These are phyloP conservation scores for Metschnikowia drakensbergensis DNA, from an alignment of 805 yeast genomes.

Conservation along the genomic window DNA sequence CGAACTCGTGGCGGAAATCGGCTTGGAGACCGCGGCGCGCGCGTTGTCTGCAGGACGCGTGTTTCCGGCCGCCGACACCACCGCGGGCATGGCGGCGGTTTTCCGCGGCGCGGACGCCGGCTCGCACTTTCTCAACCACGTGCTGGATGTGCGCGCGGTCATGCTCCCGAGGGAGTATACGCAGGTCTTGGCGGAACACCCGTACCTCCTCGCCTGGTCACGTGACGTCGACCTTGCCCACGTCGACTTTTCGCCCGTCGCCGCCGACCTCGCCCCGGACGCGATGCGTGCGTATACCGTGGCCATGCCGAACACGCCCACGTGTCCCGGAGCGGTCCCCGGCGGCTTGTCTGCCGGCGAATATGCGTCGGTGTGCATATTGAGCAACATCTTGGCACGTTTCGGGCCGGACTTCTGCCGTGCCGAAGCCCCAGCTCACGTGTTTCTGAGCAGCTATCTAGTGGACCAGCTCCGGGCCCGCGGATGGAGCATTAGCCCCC, in stretches of 20 bases:
- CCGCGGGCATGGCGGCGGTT: background rate
- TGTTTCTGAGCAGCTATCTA: constrained; percentile 6
- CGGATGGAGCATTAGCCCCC: background rate
- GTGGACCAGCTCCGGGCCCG: background rate
- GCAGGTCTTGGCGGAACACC: constrained; percentile 1
- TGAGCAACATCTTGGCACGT: background rate
- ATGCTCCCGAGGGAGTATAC: constrained; percentile 7
- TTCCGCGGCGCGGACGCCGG: background rate
- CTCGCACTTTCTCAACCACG: constrained; percentile 7
- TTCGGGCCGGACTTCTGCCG: background rate
- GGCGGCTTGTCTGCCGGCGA: background rate
- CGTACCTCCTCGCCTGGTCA: constrained; percentile 9
- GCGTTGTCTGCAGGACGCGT: background rate
- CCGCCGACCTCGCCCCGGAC: background rate
- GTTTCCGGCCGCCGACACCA: background rate
- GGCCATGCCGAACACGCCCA: background rate
- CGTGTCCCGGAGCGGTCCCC: background rate
- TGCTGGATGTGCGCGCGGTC: constrained; percentile 8
- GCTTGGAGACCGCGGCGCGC: constrained; percentile 6
- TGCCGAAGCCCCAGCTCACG: background rate
- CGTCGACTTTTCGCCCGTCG: constrained; percentile 3
- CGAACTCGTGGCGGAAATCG: constrained; percentile 10
- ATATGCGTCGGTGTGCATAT: constrained; percentile 1
- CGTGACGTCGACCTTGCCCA: constrained; percentile 7
- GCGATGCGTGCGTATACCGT: background rate